Conservation (phyloP, 2,329 filamentous ascomycete species). For the Macroventuria anomochaeta region DNA sequence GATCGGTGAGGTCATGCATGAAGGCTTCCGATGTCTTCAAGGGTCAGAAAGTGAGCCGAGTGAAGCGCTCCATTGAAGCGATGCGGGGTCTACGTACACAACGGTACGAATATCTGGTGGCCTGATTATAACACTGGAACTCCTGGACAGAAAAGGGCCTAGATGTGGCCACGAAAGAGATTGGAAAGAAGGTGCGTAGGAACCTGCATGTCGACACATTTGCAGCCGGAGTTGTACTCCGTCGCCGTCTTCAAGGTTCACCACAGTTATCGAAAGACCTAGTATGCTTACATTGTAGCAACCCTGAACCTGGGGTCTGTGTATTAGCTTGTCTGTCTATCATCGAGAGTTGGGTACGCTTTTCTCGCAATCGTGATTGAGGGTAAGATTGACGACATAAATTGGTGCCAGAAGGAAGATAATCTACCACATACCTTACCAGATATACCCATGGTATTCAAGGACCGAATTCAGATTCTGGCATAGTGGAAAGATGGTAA, state of each 20-base stretch:
- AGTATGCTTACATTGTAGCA: too few relatives aligned
- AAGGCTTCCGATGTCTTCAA: neutral
- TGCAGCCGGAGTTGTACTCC: neutral
- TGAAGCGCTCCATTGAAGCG: neutral
- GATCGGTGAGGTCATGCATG: slow-evolving; percentile 9
- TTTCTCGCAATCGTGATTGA: too few relatives aligned
- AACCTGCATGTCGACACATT: neutral
- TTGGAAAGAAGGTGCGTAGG: too few relatives aligned
- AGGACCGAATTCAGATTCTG: neutral
- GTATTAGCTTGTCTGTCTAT: neutral
- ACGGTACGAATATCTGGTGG: neutral
- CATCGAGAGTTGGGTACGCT: neutral
- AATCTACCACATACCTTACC: too few relatives aligned
- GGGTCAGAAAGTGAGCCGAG: slow-evolving; percentile 13
- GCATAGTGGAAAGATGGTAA: neutral
- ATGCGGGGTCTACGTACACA: neutral
- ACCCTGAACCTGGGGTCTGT: neutral
- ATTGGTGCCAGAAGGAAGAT: neutral
- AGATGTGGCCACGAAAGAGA: neutral
- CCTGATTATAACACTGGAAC: neutral
- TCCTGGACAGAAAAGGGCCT: neutral
- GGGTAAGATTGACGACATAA: too few relatives aligned
- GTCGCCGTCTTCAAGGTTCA: neutral
- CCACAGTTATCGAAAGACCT: too few relatives aligned
- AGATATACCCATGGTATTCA: neutral